Percentiles rank a stretch among this genome's conserved stretches.
Evolutionary conservation across 108 stramenopile species (phyloP).

Genomic region (Skeletonema grethae): DNA sequence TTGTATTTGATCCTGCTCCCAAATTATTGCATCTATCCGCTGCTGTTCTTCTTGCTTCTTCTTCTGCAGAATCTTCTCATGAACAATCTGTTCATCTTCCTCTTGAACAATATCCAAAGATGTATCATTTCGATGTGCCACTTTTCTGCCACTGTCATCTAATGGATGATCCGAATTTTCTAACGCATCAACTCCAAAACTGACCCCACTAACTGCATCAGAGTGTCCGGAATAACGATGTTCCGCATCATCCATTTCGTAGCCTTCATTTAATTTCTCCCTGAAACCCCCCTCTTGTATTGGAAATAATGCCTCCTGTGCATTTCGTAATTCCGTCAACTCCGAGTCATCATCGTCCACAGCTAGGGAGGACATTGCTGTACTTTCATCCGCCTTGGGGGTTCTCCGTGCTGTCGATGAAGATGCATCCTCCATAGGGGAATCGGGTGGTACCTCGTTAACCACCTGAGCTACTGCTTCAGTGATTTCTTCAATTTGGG

Average conservation of each 20-base stretch:
- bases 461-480: neutral
- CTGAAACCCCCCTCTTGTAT: slow-evolving; percentile 12
- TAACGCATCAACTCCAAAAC: slow-evolving; percentile 1
- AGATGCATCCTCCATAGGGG: neutral
- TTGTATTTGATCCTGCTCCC: neutral
- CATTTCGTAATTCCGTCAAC: slow-evolving; percentile 34
- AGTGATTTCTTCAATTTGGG: neutral
- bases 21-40: neutral
- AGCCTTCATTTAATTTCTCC: neutral
- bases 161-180: neutral
- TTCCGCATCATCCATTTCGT: neutral
- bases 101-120: slow-evolving; percentile 12
- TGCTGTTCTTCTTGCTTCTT: neutral
- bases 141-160: neutral
- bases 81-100: neutral
- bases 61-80: neutral
- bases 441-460: neutral
- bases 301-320: slow-evolving; percentile 40
- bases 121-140: neutral
- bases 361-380: slow-evolving; percentile 4
- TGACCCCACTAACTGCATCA: slow-evolving; percentile 1
- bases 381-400: neutral
- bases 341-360: slow-evolving; percentile 25
- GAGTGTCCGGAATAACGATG: neutral
- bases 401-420: neutral